Conservation (phyloP, 2,329 filamentous ascomycete genomes). For the Cryoendolithus antarcticus region DNA sequence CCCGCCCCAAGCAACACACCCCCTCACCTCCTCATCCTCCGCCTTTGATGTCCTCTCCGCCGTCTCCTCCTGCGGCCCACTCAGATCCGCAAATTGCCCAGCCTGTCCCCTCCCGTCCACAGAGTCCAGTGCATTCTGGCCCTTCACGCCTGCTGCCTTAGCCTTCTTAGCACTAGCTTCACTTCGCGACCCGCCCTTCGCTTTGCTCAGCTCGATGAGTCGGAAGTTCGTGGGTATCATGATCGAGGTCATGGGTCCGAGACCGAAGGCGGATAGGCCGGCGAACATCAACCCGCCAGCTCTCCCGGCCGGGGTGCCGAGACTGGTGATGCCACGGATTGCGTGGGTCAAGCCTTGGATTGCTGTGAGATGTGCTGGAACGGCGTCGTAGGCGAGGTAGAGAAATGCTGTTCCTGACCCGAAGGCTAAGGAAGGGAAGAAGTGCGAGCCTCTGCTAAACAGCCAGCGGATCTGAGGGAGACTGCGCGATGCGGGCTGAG, state of each 20-base stretch:
- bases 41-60: slow-evolving; percentile 25
- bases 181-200: slow-evolving; percentile 14
- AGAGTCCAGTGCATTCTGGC: slow-evolving; percentile 14
- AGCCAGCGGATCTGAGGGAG: slow-evolving; percentile 16
- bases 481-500: slow-evolving; percentile 16
- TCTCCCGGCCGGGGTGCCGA: too few species aligned
- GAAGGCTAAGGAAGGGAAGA: slow-evolving; percentile 13
- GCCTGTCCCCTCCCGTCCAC: slow-evolving; percentile 11
- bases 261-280: slow-evolving; percentile 11
- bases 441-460: slow-evolving; percentile 16
- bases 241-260: slow-evolving; percentile 12
- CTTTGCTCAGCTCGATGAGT: slow-evolving; percentile 17
- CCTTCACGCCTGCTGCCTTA: slow-evolving; percentile 4
- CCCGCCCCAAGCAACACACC: slow-evolving; percentile 14
- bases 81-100: slow-evolving; percentile 13
- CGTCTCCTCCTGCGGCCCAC: slow-evolving; percentile 17
- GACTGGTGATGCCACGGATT: too few species aligned
- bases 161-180: slow-evolving; percentile 8
- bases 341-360: too few species aligned
- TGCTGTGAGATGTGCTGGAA: slow-evolving; percentile 3
- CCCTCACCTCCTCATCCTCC: slow-evolving; percentile 27
- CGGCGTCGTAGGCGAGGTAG: slow-evolving; percentile 14
- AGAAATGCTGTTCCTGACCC: slow-evolving; percentile 12
- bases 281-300: slow-evolving; percentile 2
- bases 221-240: slow-evolving; percentile 19